Percentiles rank a stretch among this genome's conserved stretches.
These are phyloP conservation scores for Colletotrichum chrysophilum DNA, from an alignment of 2,329 filamentous ascomycete genomes.

Conservation along the genomic window DNA sequence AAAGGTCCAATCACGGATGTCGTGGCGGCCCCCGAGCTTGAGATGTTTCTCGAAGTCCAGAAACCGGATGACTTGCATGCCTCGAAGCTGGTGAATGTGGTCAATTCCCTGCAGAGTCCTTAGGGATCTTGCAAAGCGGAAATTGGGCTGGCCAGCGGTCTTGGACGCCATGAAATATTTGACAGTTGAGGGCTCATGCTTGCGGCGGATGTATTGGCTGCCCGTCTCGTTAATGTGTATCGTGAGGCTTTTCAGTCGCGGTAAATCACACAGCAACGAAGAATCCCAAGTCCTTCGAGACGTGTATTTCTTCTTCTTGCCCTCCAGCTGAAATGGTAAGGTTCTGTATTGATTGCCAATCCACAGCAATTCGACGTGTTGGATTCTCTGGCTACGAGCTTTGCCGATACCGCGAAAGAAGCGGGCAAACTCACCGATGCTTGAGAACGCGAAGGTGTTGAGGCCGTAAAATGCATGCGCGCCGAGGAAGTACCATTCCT, in stretches of 20 bases:
- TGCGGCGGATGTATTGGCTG: conserved; percentile 34
- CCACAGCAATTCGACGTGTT: conserved; percentile 50
- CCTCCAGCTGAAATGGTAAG: conserved; percentile 13
- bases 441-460: conserved; percentile 58
- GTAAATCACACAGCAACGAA: conserved; percentile 37
- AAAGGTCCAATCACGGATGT: conserved; percentile 37
- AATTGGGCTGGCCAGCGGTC: conserved; percentile 46
- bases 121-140: conserved; percentile 38
- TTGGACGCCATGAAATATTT: conserved; percentile 27
- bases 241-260: conserved; percentile 43
- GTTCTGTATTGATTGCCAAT: conserved; percentile 38
- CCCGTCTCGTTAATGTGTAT: conserved; percentile 45
- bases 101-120: conserved; percentile 50
- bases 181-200: conserved; percentile 34
- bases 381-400: conserved; percentile 44
- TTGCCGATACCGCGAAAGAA: conserved; percentile 48
- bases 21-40: background rate
- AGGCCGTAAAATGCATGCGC: conserved; percentile 51
- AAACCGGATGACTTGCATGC: conserved; percentile 43
- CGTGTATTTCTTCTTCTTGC: conserved; percentile 25
- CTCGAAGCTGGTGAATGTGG: conserved; percentile 48
- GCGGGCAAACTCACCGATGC: conserved; percentile 54
- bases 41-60: conserved; percentile 39
- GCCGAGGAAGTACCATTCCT: conserved; percentile 43
- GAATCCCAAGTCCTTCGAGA: conserved; percentile 44